Evolutionary conservation across 495 filamentous ascomycete genomes (phyloP), one percentile per base, ranked within the genome.

Genomic region (Glonium stellatum): DNA sequence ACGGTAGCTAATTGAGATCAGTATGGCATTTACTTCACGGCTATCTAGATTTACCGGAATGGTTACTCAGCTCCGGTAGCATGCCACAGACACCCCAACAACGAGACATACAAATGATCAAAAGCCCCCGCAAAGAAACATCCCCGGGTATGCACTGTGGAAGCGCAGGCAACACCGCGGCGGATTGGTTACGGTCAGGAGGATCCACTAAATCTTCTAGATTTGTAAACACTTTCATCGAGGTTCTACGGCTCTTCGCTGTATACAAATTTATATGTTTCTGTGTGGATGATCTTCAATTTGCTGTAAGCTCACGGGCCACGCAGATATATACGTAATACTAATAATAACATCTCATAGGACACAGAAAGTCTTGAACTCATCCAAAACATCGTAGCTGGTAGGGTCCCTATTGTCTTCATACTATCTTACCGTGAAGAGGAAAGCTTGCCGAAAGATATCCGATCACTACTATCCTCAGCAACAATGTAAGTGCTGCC

Each of bases 311-410:
- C 6, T 31, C 27, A 31, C 6, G 27, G 6, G 27, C 27, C 27
- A 31, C 6, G 27, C 27, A 31, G 27, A 3, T 31, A 31, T 6
- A 31, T 31, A 3, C 27, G 6, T 31, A 31, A 31, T 3, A 31
- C 27, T 31, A 6, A 31, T 6, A 6, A 6, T 31, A 31, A 6
- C 27, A 31, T 31, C 3, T 31, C 27, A 31, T 31, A 31, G 18
- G 91, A 96, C 65, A 82, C 88, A 48, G 91, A 96, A 65, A 90
- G 86, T 4, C 72, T 89, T 39, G 88, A 95, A 49, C 74, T 95
- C 58, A 83, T 95, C 23, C 78, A 82, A 54, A 84, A 86, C 63
- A 87, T 95, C 42, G 80, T 95, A 18, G 73, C 75, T 46, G 80
- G 84, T 4, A 84, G 84, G 64, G 78, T 95, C 25, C 88, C 87